These are phyloP conservation scores for Hypoxylon sp. DNA, from an alignment of 2,329 filamentous ascomycete genomes.

Conservation along the genomic window DNA sequence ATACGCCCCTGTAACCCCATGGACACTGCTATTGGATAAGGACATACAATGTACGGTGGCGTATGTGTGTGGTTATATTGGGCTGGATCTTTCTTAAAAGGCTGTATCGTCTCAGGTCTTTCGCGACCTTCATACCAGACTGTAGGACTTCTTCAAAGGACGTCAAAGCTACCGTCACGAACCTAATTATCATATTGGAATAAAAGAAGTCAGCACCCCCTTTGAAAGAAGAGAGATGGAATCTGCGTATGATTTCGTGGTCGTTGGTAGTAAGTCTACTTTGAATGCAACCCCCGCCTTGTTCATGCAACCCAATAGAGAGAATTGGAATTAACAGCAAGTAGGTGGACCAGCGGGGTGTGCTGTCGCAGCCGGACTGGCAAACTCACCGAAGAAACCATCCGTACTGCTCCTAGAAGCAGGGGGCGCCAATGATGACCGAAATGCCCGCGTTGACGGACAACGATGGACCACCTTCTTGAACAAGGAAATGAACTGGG, in stretches of 20 bases:
- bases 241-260: slow-evolving; percentile 52
- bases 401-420: slow-evolving; percentile 73
- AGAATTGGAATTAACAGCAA: background rate
- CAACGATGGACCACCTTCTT: slow-evolving; percentile 68
- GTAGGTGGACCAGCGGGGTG: slow-evolving; percentile 72
- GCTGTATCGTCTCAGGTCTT: background rate
- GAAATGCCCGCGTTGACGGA: slow-evolving; percentile 63
- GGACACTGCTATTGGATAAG: too few species aligned
- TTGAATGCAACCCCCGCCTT: background rate
- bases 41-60: too few species aligned
- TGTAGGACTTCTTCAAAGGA: background rate
- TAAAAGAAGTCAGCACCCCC: background rate
- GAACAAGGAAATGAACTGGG: slow-evolving; percentile 65
- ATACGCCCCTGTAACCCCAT: too few species aligned
- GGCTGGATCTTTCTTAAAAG: background rate
- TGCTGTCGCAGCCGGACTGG: slow-evolving; percentile 67
- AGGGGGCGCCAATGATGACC: slow-evolving; percentile 65
- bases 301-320: background rate
- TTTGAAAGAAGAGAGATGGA: slow-evolving; percentile 16
- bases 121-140: background rate
- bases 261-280: slow-evolving; percentile 53
- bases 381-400: slow-evolving; percentile 62
- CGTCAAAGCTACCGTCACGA: too few species aligned
- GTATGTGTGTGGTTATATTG: background rate
- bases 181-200: background rate